Evolutionary conservation across 2,329 filamentous ascomycete species (phyloP).

Genomic region (Orbilia brochopaga): DNA sequence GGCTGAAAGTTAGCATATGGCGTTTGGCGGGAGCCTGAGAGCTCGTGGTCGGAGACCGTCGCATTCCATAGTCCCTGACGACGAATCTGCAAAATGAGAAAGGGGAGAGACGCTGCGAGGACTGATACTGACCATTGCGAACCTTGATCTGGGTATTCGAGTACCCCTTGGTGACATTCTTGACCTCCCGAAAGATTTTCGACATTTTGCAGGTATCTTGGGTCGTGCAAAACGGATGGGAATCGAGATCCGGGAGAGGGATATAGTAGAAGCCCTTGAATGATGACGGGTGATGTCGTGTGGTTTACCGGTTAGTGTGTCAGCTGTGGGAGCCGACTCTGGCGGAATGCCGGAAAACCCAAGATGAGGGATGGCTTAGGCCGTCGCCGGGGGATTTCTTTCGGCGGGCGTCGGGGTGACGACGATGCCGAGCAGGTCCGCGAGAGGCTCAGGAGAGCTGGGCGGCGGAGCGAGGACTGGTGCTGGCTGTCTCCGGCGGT

Average conservation of each 20-base stretch:
- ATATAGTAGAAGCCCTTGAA: not conserved
- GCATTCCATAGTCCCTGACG: not conserved
- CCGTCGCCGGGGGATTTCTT: constrained; percentile 11
- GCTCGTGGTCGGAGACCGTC: not conserved
- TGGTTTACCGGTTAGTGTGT: not conserved
- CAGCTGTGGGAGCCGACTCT: not conserved
- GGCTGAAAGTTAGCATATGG: constrained; percentile 54
- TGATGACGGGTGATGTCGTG: not conserved
- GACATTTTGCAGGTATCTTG: constrained; percentile 85
- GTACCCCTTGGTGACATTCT: constrained; percentile 99
- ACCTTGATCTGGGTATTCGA: constrained; percentile 97
- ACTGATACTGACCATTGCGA: constrained; percentile 76
- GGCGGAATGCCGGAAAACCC: not conserved
- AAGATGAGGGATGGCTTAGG: constrained; percentile 7
- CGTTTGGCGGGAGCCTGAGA: not conserved
- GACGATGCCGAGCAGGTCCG: constrained; percentile 21
- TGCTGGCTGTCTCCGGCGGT: not conserved
- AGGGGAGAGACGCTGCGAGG: not conserved
- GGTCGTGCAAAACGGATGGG: not conserved
- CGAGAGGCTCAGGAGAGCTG: constrained; percentile 28
- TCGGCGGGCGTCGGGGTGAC: constrained; percentile 3
- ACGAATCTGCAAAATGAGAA: not conserved
- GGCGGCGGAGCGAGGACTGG: constrained; percentile 23
- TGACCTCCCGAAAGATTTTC: constrained; percentile 94
- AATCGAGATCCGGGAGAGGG: not conserved